Conservation (phyloP, 768 basidiomycete species). For the Podaxis sp. region DNA sequence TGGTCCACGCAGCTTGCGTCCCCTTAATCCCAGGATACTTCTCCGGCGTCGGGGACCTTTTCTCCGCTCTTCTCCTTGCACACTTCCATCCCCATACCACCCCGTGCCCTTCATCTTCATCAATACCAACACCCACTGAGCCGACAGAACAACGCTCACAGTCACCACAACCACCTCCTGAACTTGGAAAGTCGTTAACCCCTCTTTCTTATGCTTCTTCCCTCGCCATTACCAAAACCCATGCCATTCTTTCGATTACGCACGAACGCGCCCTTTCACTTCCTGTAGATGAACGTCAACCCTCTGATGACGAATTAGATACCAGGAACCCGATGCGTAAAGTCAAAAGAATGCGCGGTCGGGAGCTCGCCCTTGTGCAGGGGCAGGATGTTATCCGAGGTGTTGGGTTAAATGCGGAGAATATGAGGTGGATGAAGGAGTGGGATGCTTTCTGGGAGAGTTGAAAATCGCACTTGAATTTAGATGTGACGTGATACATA, state of each 20-base stretch:
- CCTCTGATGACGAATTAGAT: slow-evolving; percentile 82
- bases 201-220: slow-evolving; percentile 62
- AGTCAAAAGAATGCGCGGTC: slow-evolving; percentile 73
- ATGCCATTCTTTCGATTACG: slow-evolving; percentile 68
- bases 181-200: slow-evolving; percentile 19
- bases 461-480: neutral
- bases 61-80: slow-evolving; percentile 87
- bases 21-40: slow-evolving; percentile 89
- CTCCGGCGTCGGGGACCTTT: slow-evolving; percentile 95
- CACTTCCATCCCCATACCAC: slow-evolving; percentile 53
- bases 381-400: slow-evolving; percentile 69
- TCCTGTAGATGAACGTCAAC: slow-evolving; percentile 56
- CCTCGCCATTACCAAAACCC: slow-evolving; percentile 71
- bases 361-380: slow-evolving; percentile 85
- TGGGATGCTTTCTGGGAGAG: slow-evolving; percentile 49
- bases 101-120: neutral
- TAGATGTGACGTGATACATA: neutral
- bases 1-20: slow-evolving; percentile 70
- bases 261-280: slow-evolving; percentile 53
- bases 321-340: slow-evolving; percentile 59
- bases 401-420: slow-evolving; percentile 26
- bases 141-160: neutral
- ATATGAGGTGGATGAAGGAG: slow-evolving; percentile 34
- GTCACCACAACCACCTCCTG: slow-evolving; percentile 14
- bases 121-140: neutral